Evolutionary conservation across 2,329 filamentous ascomycete genomes (phyloP).

Genomic region (Trichoderma hamatum): DNA sequence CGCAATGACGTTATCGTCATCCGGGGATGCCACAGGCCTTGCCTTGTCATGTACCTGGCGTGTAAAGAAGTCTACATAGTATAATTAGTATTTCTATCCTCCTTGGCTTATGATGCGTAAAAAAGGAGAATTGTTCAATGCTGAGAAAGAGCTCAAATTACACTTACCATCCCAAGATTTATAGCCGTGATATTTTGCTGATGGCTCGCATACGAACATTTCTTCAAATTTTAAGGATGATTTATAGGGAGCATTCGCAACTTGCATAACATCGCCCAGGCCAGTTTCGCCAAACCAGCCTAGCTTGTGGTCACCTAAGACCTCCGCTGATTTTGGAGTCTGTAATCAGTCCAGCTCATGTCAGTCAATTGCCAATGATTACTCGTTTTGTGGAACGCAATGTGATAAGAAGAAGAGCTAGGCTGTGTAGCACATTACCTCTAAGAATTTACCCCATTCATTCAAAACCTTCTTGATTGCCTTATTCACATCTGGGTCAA

Average conservation of each 20-base stretch:
- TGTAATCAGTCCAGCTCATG: slow-evolving; percentile 24
- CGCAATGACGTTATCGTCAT: slow-evolving; percentile 57
- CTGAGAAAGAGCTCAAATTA: too few species aligned
- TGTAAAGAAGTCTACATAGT: slow-evolving; percentile 62
- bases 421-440: slow-evolving; percentile 39
- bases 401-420: background rate
- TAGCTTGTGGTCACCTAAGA: slow-evolving; percentile 46
- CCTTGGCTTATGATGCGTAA: background rate
- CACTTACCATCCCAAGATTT: slow-evolving; percentile 64
- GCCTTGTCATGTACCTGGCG: slow-evolving; percentile 55
- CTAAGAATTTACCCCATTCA: slow-evolving; percentile 59
- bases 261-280: slow-evolving; percentile 51
- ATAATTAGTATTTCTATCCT: background rate
- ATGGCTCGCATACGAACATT: slow-evolving; percentile 63
- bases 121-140: background rate
- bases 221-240: slow-evolving; percentile 57
- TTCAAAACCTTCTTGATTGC: slow-evolving; percentile 59
- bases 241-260: slow-evolving; percentile 51
- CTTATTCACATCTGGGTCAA: slow-evolving; percentile 58
- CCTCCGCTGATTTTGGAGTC: slow-evolving; percentile 57
- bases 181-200: slow-evolving; percentile 59
- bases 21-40: slow-evolving; percentile 60
- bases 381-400: background rate
- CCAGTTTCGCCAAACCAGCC: slow-evolving; percentile 61
- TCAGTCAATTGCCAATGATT: background rate